Evolutionary conservation across 768 basidiomycete genomes (phyloP), one percentile per base, ranked within the genome.

Genomic region (Rubroboletus satanas): DNA sequence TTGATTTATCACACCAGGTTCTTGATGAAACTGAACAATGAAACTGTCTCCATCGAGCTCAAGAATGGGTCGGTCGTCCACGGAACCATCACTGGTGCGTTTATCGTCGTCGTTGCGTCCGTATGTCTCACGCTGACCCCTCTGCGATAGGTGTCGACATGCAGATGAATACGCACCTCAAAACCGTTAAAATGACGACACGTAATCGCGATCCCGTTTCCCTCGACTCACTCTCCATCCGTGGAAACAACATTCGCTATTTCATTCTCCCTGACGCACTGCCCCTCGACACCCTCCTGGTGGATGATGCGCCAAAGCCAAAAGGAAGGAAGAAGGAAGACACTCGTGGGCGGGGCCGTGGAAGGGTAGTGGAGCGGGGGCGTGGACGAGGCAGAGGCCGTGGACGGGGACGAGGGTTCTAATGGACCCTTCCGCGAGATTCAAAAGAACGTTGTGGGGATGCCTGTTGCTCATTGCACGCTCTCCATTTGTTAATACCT

Each of bases 11-110:
- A 21, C 35, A 52, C 31, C 68, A 96, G 93, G 73, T 98, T 96
- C 77, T 83, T 97, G 80, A 99, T 98, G 96, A 99, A 98, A 81
- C 76, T 99, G 77, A 96, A 97, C 82, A 98, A 98, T 72, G 96
- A 99, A 81, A 95, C 96, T 59, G 94, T 98, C 63, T 93, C 95
- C 59, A 83, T 98, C 71, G 95, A 99, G 78, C 82, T 99, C 63
- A 99, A 99, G 76, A 98, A 99, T 65, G 97, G 97, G 29, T 92
- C 93, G 0, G 76, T 93, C 49, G 87, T 99, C 15, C 90, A 96
- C 66, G 96, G 96, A 11, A 99, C 96, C 23, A 97, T 98, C 72
- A 97, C 93, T 15, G 95, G 96, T 95, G 57, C 59, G 85, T 71
- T 26, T 14, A 45, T 43, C 7, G 7, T 35, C 31, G 15, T 45